Percentiles rank a stretch among this genome's conserved stretches.
phyloP scores from a whole-genome alignment of 177 flowering plant genomes.

The Telopea speciosissima region DNA sequence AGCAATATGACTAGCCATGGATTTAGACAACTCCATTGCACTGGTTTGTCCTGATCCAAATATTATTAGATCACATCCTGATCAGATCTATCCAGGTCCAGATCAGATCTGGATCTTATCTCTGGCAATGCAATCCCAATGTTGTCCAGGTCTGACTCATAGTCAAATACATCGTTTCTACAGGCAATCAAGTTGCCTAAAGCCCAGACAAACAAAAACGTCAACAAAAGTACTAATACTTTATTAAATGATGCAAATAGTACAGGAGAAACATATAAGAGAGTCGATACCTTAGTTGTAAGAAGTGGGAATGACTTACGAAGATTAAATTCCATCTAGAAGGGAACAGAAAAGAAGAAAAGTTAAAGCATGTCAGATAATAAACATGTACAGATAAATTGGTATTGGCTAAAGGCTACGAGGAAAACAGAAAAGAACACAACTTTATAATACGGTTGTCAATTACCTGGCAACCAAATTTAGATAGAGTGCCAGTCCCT shows the following conservation, averaged over 20 bases:
- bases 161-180: neutral
- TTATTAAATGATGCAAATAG: neutral
- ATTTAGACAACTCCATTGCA: too few relatives aligned
- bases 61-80: neutral
- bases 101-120: neutral
- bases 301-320: slow-evolving; percentile 84
- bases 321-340: slow-evolving; percentile 84
- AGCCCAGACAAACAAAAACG: neutral
- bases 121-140: neutral
- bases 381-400: neutral
- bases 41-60: neutral
- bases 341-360: slow-evolving; percentile 6
- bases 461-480: slow-evolving; percentile 95
- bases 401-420: neutral
- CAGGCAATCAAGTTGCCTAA: neutral
- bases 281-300: slow-evolving; percentile 69
- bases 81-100: too few relatives aligned
- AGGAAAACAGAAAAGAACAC: neutral
- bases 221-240: neutral
- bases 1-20: too few relatives aligned
- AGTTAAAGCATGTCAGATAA: neutral
- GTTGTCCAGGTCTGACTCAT: neutral
- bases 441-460: neutral
- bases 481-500: slow-evolving; percentile 85
- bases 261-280: neutral